Evolutionary conservation across 2,329 filamentous ascomycete species (phyloP), one percentile per base, ranked within the genome.

Genomic region (Talaromyces albobiverticillius): DNA sequence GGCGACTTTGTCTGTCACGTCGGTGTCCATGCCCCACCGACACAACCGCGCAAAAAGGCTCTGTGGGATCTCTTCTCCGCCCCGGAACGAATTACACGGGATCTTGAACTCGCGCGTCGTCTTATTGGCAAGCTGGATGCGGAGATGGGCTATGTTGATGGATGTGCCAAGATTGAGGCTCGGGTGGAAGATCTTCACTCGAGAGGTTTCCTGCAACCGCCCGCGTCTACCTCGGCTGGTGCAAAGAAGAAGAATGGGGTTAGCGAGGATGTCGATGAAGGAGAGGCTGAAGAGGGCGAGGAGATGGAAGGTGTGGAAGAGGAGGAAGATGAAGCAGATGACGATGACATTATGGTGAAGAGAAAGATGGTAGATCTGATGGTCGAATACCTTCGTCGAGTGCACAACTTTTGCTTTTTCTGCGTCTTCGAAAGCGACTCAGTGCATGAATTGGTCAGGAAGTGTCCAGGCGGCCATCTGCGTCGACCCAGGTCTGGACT

Each of bases 351-450:
- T 36, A 72, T 96, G 52, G 82, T 86, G 38, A 94, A 95, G 79
- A 97, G 97, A 82, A 97, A 99, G 79, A 92, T 94, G 66, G 83
- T 99, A 47, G 94, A 99, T 73, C 79, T 99, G 32, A 81, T 96
- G 71, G 94, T 97, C 51, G 94, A 99, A 74, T 99, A 99, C 70
- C 81, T 99, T 56, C 90, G 94, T 50, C 87, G 94, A 14, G 94
- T 99, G 50, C 95, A 95, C 80, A 96, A 94, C 74, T 97, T 99
- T 76, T 99, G 94, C 77, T 96, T 99, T 79, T 99, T 97, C 78
- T 99, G 94, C 70, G 95, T 99, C 4, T 97, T 99, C 62, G 94
- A 99, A 74, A 94, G 91, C 67, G 94, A 99, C 71, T 97, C 93
- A 0, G 87, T 97, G 20, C 94, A 99, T 66, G 94, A 99, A 74